Percentiles rank a stretch among this genome's conserved stretches.
Conservation (phyloP, 331 rosid genomes). For the Acacia concinna region DNA sequence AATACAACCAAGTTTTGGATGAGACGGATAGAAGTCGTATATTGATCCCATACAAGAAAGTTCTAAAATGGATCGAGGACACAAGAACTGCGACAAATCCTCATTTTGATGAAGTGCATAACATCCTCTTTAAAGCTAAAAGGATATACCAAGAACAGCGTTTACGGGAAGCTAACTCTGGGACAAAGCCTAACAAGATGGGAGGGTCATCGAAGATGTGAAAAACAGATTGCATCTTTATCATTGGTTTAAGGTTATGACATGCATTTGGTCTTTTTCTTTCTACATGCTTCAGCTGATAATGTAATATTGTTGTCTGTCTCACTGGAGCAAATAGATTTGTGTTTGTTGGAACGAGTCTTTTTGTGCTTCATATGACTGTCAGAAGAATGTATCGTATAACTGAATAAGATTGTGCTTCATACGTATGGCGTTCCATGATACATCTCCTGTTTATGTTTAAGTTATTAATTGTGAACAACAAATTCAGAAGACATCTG, state of each 20-base stretch:
- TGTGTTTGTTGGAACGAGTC: neutral
- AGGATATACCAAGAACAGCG: slow-evolving; percentile 54
- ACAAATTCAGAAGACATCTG: neutral
- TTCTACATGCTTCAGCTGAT: neutral
- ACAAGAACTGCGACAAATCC: slow-evolving; percentile 75
- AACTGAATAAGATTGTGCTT: slow-evolving; percentile 14
- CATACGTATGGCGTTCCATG: neutral
- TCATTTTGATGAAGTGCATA: slow-evolving; percentile 68
- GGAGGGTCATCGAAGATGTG: slow-evolving; percentile 38
- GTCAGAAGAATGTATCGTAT: neutral
- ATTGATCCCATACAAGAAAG: slow-evolving; percentile 76
- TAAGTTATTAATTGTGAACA: neutral
- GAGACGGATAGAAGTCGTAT: slow-evolving; percentile 63
- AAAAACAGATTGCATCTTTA: slow-evolving; percentile 20
- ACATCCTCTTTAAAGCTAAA: slow-evolving; percentile 54
- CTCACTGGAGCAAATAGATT: neutral
- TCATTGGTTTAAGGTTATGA: slow-evolving; percentile 3
- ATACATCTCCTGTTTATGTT: neutral
- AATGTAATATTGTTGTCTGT: neutral
- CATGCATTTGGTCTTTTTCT: slow-evolving; percentile 8
- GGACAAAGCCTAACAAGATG: slow-evolving; percentile 22
- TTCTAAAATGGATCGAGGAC: slow-evolving; percentile 71
- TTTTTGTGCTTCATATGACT: neutral
- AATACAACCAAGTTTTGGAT: slow-evolving; percentile 55
- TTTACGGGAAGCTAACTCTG: slow-evolving; percentile 35